Conservation (phyloP, 2,329 filamentous ascomycete genomes). For the Aspergillus hiratsukae region DNA sequence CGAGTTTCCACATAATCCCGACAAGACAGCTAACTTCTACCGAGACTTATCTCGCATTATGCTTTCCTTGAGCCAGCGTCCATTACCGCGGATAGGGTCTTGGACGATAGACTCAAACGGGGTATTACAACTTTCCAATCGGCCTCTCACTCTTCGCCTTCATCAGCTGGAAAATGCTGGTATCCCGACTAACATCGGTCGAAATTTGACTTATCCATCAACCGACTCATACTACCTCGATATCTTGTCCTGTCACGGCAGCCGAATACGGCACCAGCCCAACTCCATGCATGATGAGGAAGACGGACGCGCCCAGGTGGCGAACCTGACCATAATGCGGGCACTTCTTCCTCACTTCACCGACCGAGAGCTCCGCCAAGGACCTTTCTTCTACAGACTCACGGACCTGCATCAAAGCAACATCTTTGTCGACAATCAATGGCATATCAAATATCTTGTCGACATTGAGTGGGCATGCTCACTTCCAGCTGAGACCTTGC, state of each 20-base stretch:
- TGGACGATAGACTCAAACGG: constrained; percentile 25
- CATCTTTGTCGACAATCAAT: constrained; percentile 21
- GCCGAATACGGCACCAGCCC: constrained; percentile 29
- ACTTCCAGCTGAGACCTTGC: constrained; percentile 18
- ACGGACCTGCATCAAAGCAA: constrained; percentile 41
- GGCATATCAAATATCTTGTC: constrained; percentile 20
- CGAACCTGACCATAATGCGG: constrained; percentile 26
- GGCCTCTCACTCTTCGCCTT: constrained; percentile 31
- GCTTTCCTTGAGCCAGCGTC: constrained; percentile 15
- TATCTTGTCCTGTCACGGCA: constrained; percentile 33
- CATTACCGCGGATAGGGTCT: constrained; percentile 32
- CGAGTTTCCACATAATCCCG: constrained; percentile 13
- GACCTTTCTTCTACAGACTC: constrained; percentile 32
- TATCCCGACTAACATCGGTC: constrained; percentile 29
- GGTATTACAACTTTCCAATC: constrained; percentile 29
- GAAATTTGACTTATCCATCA: constrained; percentile 26
- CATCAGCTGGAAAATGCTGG: constrained; percentile 32
- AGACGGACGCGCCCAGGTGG: constrained; percentile 30
- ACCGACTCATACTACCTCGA: constrained; percentile 29
- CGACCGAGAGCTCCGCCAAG: constrained; percentile 25
- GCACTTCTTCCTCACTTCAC: constrained; percentile 24
- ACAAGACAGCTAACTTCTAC: constrained; percentile 18
- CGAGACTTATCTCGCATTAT: constrained; percentile 18
- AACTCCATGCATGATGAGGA: constrained; percentile 25
- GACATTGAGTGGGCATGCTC: constrained; percentile 23